Conservation (phyloP, 345 rosid genomes). For the Eucalyptus albens region DNA sequence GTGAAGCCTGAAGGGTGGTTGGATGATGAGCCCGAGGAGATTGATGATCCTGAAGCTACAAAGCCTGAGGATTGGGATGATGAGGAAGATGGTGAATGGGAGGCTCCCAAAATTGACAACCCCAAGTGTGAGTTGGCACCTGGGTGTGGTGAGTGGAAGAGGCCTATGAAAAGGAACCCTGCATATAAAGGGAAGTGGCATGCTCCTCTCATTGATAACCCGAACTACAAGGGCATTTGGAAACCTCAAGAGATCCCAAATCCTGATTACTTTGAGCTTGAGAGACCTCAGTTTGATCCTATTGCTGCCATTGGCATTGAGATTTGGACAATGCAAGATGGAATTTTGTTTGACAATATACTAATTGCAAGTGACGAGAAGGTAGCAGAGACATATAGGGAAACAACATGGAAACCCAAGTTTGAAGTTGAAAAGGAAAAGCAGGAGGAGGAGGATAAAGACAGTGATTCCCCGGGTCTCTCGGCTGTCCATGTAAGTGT, state of each 20-base stretch:
- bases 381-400: constrained; percentile 17
- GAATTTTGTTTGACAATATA: constrained; percentile 37
- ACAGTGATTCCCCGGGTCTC: constrained; percentile 10
- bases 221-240: constrained; percentile 44
- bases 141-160: constrained; percentile 58
- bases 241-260: constrained; percentile 36
- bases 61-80: constrained; percentile 60
- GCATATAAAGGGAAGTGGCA: constrained; percentile 48
- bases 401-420: constrained; percentile 34
- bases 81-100: constrained; percentile 56
- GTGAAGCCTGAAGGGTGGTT: constrained; percentile 56
- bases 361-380: constrained; percentile 29
- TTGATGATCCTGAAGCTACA: constrained; percentile 45
- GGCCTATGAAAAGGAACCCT: constrained; percentile 36
- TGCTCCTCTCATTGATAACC: constrained; percentile 41
- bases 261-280: constrained; percentile 34
- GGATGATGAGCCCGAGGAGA: constrained; percentile 39
- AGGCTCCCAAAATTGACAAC: constrained; percentile 33
- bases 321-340: constrained; percentile 65
- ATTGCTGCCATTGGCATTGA: constrained; percentile 47
- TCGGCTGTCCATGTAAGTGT: constrained; percentile 19
- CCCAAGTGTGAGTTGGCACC: constrained; percentile 32
- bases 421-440: constrained; percentile 30
- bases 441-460: constrained; percentile 25
- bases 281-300: constrained; percentile 34